Percentiles rank a stretch among this genome's conserved stretches.
Evolutionary conservation across 495 filamentous ascomycete genomes (phyloP).

Genomic region (Annulohypoxylon stygium): DNA sequence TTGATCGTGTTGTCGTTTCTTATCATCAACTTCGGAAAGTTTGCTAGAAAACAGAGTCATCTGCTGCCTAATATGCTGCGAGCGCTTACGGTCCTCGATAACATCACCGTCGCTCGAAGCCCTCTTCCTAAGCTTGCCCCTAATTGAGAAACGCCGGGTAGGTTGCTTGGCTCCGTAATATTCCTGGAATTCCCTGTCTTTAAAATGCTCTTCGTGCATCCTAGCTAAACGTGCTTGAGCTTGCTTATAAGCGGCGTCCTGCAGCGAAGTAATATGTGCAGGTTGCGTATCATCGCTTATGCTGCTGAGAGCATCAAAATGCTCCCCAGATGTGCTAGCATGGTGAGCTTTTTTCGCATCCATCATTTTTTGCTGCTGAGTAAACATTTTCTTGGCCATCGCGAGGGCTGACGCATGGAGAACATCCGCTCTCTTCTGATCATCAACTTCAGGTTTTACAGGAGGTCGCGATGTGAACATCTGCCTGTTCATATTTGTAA

Average conservation of each 20-base stretch:
- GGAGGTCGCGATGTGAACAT: constrained; percentile 84
- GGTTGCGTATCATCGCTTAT: constrained; percentile 51
- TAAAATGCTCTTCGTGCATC: constrained; percentile 77
- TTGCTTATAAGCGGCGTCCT: constrained; percentile 86
- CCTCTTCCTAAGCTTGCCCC: constrained; percentile 70
- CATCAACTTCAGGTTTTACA: constrained; percentile 77
- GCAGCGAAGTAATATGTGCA: constrained; percentile 70
- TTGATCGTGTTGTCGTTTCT: constrained; percentile 80
- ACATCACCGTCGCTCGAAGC: constrained; percentile 76
- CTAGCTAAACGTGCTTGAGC: constrained; percentile 85
- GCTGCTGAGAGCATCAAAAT: constrained; percentile 47
- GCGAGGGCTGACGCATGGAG: constrained; percentile 84
- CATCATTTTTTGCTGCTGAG: constrained; percentile 69
- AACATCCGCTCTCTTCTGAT: constrained; percentile 75
- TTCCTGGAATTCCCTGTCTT: constrained; percentile 69
- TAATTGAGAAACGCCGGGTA: constrained; percentile 64
- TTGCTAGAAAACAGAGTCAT: constrained; percentile 81
- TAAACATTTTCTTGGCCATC: constrained; percentile 91
- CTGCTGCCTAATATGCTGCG: constrained; percentile 79
- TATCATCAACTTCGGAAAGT: constrained; percentile 75
- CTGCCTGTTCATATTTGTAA: constrained; percentile 66
- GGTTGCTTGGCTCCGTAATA: constrained; percentile 74
- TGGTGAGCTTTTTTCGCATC: constrained; percentile 58
- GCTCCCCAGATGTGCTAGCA: constrained; percentile 45
- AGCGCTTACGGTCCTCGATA: constrained; percentile 74